These are phyloP conservation scores for Mediolabrus comicus DNA, from an alignment of 108 stramenopile species.

Conservation along the genomic window DNA sequence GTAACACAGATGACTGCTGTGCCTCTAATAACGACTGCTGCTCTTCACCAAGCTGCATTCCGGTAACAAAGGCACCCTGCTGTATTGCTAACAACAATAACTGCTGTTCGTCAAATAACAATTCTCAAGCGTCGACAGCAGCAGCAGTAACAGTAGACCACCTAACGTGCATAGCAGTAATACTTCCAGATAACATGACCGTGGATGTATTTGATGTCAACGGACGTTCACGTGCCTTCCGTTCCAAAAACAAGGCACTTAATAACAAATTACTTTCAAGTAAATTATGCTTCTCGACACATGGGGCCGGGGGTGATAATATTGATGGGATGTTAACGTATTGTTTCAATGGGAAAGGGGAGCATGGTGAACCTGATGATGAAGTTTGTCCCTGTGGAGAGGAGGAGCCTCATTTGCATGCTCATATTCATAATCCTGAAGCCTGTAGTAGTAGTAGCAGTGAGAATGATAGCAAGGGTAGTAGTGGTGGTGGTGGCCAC, in stretches of 20 bases:
- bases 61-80: neutral
- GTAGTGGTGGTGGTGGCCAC: neutral
- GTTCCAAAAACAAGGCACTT: neutral
- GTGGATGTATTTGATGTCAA: conserved; percentile 32
- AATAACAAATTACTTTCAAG: neutral
- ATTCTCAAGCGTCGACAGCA: too few relatives aligned
- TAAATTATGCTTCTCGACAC: conserved; percentile 54
- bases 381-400: conserved; percentile 51
- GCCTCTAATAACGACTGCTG: neutral
- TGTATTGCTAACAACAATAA: neutral
- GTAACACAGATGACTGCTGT: neutral
- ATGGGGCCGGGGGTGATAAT: conserved; percentile 29
- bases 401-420: conserved; percentile 58
- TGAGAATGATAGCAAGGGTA: neutral
- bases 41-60: neutral
- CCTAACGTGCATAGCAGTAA: conserved; percentile 26
- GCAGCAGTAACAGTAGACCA: neutral
- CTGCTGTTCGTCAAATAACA: too few relatives aligned
- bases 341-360: conserved; percentile 56
- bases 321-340: conserved; percentile 51
- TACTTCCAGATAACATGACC: conserved; percentile 13
- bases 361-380: conserved; percentile 56
- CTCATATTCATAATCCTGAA: conserved; percentile 41
- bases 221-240: conserved; percentile 22
- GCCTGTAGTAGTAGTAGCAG: conserved; percentile 27